Evolutionary conservation across 2,329 filamentous ascomycete genomes (phyloP).

Genomic region (Xylariales sp.): DNA sequence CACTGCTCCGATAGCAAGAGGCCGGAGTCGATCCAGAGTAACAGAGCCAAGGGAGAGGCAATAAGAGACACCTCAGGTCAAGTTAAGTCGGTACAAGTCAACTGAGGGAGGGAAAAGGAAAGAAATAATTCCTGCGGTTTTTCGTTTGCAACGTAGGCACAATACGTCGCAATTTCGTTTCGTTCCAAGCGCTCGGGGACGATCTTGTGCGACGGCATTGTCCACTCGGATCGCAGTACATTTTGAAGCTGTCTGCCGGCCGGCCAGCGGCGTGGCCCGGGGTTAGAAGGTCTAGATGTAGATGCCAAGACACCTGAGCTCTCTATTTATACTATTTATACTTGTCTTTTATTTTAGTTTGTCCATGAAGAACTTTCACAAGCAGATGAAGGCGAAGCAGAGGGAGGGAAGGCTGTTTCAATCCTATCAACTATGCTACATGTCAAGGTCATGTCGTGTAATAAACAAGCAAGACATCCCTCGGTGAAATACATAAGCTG

Average conservation of each 20-base stretch:
- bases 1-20: not conserved
- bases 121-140: slow-evolving; percentile 10
- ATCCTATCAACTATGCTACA: not conserved
- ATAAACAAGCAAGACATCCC: not conserved
- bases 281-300: slow-evolving; percentile 1
- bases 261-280: slow-evolving; percentile 46
- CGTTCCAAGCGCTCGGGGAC: not conserved
- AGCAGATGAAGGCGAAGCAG: not conserved
- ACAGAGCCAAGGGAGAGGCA: not conserved
- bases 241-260: slow-evolving; percentile 39
- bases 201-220: slow-evolving; percentile 35
- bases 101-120: not conserved
- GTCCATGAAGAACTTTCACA: too few relatives aligned
- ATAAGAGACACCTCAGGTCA: not conserved
- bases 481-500: not conserved
- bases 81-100: not conserved
- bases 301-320: too few relatives aligned
- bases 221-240: slow-evolving; percentile 40
- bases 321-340: too few relatives aligned
- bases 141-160: not conserved
- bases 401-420: not conserved
- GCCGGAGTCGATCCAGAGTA: not conserved
- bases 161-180: not conserved
- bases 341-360: too few relatives aligned
- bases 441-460: not conserved